Base-by-base conservation (phyloP, 2,329 filamentous ascomycete species). In the Pseudodiploospora longispora region DNA sequence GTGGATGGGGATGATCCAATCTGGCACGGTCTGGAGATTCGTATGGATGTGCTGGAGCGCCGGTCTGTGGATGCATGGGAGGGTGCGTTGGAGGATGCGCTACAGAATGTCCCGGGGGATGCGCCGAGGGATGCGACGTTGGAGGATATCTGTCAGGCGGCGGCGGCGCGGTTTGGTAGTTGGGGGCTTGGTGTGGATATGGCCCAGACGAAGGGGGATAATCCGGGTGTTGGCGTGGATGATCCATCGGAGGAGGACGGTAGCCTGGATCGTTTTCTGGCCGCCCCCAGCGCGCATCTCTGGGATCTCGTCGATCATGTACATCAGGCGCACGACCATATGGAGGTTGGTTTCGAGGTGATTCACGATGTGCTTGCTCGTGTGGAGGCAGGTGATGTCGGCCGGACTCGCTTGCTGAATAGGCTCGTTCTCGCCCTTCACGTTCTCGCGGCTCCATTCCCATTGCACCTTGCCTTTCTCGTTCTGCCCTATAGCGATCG, bases 1-100 rank as follows among this genome's bases (percentile, higher is more conserved):
- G 62, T 4, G 62, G 58, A 42, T 66, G 61, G 44, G 65, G 60
- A 31, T 63, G 58, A 9, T 61, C 63, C 52, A 71, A 66, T 38
- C 69, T 66, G 27, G 68, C 67, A n/a, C 69, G 68, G 7, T 77
- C 75, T 4, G 73, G 71, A 6, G 72, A 74, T 19, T 76, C 72
- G 49, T 70, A 76, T 1, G 67, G 60, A 50, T 56, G 59, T 6
- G 55, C 56, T 9, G 59, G 58, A 31, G 50, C 54, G 42, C 40
- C 43, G 5, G 55, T 48, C 27, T 9, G 12, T 34, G 32, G 32
- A 34, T 34, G 32, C 19, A 19, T 19, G 19, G 19, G 19, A 19
- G 19, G 19, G 19, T 19, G 19, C 19, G 19, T 19, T 19, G 19
- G 19, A 19, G 19, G 19, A 19, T 19, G 19, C 19, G 37, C 28